A percentile compares a stretch with the other conserved stretches of the same genome.
These are phyloP conservation scores for Begonia peltatifolia DNA, from an alignment of 306 rosid genomes.

Conservation along the genomic window DNA sequence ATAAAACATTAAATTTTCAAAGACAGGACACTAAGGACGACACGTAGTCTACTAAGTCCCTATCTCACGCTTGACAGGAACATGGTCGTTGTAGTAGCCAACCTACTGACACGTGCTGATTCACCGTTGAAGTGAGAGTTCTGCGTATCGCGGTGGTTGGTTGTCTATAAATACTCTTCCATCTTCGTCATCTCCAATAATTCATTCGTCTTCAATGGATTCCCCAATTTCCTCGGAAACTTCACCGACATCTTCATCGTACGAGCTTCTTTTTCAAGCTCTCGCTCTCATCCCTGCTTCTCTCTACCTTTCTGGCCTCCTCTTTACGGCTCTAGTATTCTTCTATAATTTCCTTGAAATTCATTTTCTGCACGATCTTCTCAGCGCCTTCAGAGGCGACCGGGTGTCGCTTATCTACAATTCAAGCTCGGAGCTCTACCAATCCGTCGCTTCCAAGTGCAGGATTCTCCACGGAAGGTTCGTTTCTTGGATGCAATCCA, in stretches of 20 bases:
- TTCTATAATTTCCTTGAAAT: conserved; percentile 53
- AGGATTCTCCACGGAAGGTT: conserved; percentile 48
- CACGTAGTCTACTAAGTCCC: too few species aligned
- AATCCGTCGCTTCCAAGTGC: conserved; percentile 69
- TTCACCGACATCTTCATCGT: conserved; percentile 6
- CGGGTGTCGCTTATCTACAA: conserved; percentile 33
- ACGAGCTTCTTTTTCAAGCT: conserved; percentile 23
- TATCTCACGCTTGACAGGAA: too few species aligned
- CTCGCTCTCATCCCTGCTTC: conserved; percentile 34
- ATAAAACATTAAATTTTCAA: too few species aligned
- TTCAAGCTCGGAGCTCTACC: conserved; percentile 28
- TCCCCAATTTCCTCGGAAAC: too few species aligned
- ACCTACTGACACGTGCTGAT: too few species aligned
- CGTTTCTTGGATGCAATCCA: neutral
- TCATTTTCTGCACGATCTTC: conserved; percentile 43
- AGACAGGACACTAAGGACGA: too few species aligned
- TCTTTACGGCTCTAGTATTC: conserved; percentile 1
- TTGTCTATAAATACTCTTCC: too few species aligned
- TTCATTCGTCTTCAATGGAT: too few species aligned
- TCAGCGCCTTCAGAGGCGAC: conserved; percentile 39
- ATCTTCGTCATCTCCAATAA: too few species aligned
- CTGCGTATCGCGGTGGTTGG: too few species aligned
- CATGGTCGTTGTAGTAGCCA: too few species aligned
- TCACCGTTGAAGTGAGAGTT: too few species aligned
- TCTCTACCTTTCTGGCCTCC: conserved; percentile 29